Evolutionary conservation across 2,329 filamentous ascomycete genomes (phyloP).

Genomic region (Xylariomycetidae sp.): DNA sequence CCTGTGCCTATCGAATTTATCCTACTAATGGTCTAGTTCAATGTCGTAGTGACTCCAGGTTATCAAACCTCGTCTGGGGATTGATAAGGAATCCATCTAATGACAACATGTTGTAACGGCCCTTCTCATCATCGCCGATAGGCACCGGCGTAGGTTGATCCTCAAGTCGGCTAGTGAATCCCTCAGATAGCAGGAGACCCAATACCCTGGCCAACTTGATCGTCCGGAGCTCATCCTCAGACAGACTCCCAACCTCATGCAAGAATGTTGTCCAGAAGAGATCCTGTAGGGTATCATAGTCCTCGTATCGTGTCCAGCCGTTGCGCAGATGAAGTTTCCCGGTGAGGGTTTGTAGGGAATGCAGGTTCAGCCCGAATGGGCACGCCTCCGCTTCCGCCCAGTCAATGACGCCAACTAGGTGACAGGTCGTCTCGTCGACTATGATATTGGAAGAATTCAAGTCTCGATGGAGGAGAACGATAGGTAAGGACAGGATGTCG

Average conservation of each 20-base stretch:
- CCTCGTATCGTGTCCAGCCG: conserved; percentile 29
- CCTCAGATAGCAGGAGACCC: conserved; percentile 29
- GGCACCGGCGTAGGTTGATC: conserved; percentile 30
- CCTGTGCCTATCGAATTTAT: no score
- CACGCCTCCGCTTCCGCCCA: conserved; percentile 36
- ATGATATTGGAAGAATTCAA: conserved; percentile 35
- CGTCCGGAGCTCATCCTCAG: conserved; percentile 15
- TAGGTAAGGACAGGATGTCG: conserved; percentile 31
- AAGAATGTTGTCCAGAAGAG: conserved; percentile 30
- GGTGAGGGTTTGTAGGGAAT: conserved; percentile 29
- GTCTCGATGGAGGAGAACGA: conserved; percentile 35
- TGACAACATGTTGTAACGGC: conserved; percentile 33
- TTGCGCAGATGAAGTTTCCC: conserved; percentile 30
- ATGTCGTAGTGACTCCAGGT: no score
- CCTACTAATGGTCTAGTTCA: no score
- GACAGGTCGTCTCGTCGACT: conserved; percentile 31
- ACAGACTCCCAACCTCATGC: conserved; percentile 23
- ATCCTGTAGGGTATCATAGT: conserved; percentile 24
- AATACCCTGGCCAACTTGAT: conserved; percentile 29
- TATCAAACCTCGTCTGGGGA: conserved; percentile 28
- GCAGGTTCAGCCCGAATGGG: conserved; percentile 36
- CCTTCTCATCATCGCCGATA: conserved; percentile 31
- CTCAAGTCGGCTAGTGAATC: conserved; percentile 34
- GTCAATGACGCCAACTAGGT: conserved; percentile 35
- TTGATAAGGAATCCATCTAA: conserved; percentile 34